Evolutionary conservation across 345 rosid species (phyloP).

Genomic region (Eucalyptus pumila): DNA sequence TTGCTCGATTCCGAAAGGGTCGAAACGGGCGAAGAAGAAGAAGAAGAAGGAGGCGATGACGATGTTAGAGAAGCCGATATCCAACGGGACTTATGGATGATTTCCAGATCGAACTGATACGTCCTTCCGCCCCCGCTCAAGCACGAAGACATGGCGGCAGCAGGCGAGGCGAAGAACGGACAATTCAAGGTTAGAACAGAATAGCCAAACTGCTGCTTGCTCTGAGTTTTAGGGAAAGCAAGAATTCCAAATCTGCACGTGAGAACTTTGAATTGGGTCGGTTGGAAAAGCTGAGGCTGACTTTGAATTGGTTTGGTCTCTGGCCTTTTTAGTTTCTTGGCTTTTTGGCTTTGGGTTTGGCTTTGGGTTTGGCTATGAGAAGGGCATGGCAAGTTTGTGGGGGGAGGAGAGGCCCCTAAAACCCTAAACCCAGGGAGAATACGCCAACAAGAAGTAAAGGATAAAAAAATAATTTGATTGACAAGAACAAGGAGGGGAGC

Average conservation of each 20-base stretch:
- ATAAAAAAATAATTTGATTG: neutral
- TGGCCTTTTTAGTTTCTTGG: neutral
- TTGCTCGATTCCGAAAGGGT: conserved; percentile 78
- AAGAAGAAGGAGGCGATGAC: conserved; percentile 14
- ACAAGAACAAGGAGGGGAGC: neutral
- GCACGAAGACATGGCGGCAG: conserved; percentile 52
- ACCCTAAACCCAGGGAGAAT: neutral
- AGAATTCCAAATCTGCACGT: neutral
- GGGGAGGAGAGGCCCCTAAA: neutral
- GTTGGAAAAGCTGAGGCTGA: neutral
- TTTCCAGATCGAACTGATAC: conserved; percentile 71
- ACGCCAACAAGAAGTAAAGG: neutral
- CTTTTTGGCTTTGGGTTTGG: neutral
- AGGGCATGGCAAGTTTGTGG: neutral
- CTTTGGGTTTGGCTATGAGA: neutral
- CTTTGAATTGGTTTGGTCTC: neutral
- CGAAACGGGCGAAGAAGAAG: conserved; percentile 65
- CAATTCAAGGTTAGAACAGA: neutral
- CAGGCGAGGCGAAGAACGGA: neutral
- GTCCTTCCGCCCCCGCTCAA: conserved; percentile 60
- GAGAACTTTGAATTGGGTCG: neutral
- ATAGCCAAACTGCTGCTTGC: neutral
- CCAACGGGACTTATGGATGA: conserved; percentile 43
- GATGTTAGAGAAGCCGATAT: conserved; percentile 23
- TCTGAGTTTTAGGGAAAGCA: neutral